A percentile compares a stretch with the other conserved stretches of the same genome.
These are phyloP conservation scores for Verbascum thapsus DNA, from an alignment of 257 asterid species.

Conservation along the genomic window DNA sequence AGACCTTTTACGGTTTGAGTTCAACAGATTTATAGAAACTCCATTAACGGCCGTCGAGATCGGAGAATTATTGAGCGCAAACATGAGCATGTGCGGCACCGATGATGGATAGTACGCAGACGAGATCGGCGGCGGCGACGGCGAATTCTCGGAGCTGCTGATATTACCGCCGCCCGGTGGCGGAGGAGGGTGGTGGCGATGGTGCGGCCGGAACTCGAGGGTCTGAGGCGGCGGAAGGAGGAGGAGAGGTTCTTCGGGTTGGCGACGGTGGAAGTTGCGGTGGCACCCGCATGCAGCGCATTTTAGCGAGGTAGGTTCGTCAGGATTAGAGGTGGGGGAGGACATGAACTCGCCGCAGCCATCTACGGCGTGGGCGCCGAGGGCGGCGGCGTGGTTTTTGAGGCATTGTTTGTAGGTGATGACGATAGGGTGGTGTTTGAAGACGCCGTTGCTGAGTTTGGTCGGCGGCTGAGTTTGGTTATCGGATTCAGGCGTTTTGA, in stretches of 20 bases:
- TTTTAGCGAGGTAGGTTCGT: constrained; percentile 43
- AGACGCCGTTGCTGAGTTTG: constrained; percentile 44
- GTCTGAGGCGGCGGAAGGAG: constrained; percentile 40
- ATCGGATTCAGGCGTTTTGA: constrained; percentile 46
- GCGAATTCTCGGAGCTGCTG: constrained; percentile 40
- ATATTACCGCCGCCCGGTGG: constrained; percentile 39
- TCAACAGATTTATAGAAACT: not conserved
- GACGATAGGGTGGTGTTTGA: constrained; percentile 40
- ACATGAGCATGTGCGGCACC: constrained; percentile 76
- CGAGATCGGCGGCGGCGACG: constrained; percentile 58
- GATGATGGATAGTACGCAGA: constrained; percentile 53
- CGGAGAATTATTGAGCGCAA: constrained; percentile 43
- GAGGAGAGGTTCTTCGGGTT: constrained; percentile 42
- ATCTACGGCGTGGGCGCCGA: constrained; percentile 58
- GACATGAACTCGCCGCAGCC: constrained; percentile 70
- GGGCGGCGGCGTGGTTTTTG: constrained; percentile 55
- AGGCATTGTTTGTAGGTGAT: constrained; percentile 52
- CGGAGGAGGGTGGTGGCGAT: constrained; percentile 76
- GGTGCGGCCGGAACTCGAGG: constrained; percentile 72
- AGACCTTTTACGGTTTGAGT: constrained; percentile 47
- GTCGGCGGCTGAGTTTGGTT: constrained; percentile 39
- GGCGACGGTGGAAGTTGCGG: constrained; percentile 70
- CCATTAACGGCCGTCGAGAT: constrained; percentile 14
- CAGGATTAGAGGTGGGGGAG: constrained; percentile 31
- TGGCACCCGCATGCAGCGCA: constrained; percentile 69